Evolutionary conservation across 2,329 filamentous ascomycete genomes (phyloP).

Genomic region (Verticillium longisporum): DNA sequence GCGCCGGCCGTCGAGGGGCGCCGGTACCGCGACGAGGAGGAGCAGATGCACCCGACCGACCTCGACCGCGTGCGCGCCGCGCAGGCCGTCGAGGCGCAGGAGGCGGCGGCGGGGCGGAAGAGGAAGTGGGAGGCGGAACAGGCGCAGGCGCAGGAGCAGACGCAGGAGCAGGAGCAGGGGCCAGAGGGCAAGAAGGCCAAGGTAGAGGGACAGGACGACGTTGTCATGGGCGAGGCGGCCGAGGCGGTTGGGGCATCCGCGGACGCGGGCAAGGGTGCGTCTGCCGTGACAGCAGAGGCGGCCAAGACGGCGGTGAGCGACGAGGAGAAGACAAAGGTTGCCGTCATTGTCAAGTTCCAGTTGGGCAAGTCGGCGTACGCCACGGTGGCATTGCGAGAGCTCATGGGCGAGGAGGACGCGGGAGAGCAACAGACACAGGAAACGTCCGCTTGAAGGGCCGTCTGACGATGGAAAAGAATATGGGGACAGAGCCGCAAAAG

Average conservation of each 20-base stretch:
- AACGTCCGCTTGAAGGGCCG: not conserved
- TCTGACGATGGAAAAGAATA: not conserved
- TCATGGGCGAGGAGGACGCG: slow-evolving; percentile 47
- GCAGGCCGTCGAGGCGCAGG: slow-evolving; percentile 18
- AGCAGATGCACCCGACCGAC: slow-evolving; percentile 88
- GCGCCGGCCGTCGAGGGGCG: slow-evolving; percentile 57
- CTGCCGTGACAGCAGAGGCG: slow-evolving; percentile 2
- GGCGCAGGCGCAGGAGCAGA: slow-evolving; percentile 15
- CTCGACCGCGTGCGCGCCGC: slow-evolving; percentile 56
- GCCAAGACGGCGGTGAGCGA: slow-evolving; percentile 11
- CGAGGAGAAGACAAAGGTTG: slow-evolving; percentile 45
- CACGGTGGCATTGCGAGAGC: slow-evolving; percentile 73
- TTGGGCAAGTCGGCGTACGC: slow-evolving; percentile 77
- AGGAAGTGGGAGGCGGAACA: slow-evolving; percentile 14
- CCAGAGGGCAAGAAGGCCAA: slow-evolving; percentile 17
- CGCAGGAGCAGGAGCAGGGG: slow-evolving; percentile 12
- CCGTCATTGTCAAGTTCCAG: slow-evolving; percentile 66
- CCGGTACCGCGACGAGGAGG: slow-evolving; percentile 60
- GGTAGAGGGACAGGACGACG: slow-evolving; percentile 10
- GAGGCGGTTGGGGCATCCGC: slow-evolving; percentile 1
- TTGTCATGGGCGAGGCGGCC: slow-evolving; percentile 5
- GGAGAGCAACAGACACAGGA: not conserved
- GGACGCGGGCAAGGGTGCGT: slow-evolving; percentile 8
- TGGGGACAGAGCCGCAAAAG: no score
- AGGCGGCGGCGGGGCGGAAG: slow-evolving; percentile 7